These are phyloP conservation scores for Mycosarcoma maydis DNA, from an alignment of 1,284 basidiomycete genomes.

Conservation along the genomic window DNA sequence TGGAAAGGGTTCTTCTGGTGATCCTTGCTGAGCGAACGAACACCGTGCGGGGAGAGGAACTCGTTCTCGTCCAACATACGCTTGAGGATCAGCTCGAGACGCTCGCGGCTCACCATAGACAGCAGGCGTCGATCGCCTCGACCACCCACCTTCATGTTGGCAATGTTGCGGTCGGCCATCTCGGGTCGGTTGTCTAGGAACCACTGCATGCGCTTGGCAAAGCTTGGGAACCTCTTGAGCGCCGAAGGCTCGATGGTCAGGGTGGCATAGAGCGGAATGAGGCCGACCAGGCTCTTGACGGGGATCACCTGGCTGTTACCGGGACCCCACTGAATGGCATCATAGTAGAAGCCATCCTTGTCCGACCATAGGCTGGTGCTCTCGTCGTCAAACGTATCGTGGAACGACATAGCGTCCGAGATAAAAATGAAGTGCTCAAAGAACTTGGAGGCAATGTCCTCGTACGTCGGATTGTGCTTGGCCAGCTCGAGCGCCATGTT, in stretches of 20 bases:
- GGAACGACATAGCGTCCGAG: conserved; percentile 86
- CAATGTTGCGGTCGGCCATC: conserved; percentile 88
- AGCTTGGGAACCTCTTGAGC: conserved; percentile 90
- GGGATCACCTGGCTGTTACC: conserved; percentile 80
- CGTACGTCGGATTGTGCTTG: conserved; percentile 96
- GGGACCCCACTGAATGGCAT: conserved; percentile 87
- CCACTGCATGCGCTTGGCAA: conserved; percentile 98
- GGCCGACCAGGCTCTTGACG: conserved; percentile 88
- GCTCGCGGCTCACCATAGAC: conserved; percentile 89
- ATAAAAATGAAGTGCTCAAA: conserved; percentile 75
- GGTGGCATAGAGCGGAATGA: conserved; percentile 94
- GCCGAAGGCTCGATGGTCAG: conserved; percentile 88
- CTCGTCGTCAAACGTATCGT: conserved; percentile 70
- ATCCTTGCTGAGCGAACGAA: conserved; percentile 83
- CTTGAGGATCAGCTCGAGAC: conserved; percentile 85
- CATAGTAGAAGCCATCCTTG: conserved; percentile 96
- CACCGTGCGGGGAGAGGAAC: conserved; percentile 92
- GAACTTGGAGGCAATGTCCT: conserved; percentile 99
- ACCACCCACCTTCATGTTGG: conserved; percentile 77
- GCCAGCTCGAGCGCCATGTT: conserved; percentile 96
- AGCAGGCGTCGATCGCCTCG: conserved; percentile 83
- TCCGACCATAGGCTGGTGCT: conserved; percentile 92
- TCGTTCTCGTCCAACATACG: conserved; percentile 89
- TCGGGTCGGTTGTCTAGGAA: conserved; percentile 92
- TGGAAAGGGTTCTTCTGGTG: conserved; percentile 94